Evolutionary conservation across 257 asterid species (phyloP).

Genomic region (Rhazya stricta): DNA sequence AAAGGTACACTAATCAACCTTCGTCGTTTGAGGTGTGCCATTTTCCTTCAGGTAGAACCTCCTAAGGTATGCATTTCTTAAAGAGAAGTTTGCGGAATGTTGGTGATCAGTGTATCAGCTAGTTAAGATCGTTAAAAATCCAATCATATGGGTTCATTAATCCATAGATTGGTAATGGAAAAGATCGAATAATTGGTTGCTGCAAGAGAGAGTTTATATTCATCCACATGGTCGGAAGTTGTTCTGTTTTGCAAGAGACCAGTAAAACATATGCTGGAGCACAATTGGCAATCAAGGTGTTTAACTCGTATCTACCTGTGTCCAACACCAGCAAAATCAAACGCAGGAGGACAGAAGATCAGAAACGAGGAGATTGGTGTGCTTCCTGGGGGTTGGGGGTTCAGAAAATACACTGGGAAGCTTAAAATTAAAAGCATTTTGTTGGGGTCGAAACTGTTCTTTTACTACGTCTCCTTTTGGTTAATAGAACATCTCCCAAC

Average conservation of each 20-base stretch:
- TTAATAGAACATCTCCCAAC: not conserved
- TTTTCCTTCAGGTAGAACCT: not conserved
- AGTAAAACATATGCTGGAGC: not conserved
- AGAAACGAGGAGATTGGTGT: not conserved
- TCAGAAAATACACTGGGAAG: not conserved
- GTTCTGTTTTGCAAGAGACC: not conserved
- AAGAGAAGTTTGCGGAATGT: not conserved
- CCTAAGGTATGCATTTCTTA: not conserved
- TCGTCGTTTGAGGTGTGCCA: not conserved
- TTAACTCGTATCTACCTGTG: not conserved
- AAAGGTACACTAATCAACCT: not conserved
- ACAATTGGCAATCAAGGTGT: not conserved
- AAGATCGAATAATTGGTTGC: not conserved
- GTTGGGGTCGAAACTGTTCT: not conserved
- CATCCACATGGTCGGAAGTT: too few relatives aligned
- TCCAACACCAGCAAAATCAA: not conserved
- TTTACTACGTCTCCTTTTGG: not conserved
- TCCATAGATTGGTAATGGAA: not conserved
- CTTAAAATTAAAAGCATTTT: not conserved
- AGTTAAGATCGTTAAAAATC: not conserved
- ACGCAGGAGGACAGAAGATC: not conserved
- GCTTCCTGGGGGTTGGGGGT: too few relatives aligned
- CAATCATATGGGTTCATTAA: not conserved
- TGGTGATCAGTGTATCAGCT: not conserved
- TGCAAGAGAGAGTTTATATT: too few relatives aligned